phyloP scores from a whole-genome alignment of 352 stramenopile species.

The Nothophytophthora sp. region DNA sequence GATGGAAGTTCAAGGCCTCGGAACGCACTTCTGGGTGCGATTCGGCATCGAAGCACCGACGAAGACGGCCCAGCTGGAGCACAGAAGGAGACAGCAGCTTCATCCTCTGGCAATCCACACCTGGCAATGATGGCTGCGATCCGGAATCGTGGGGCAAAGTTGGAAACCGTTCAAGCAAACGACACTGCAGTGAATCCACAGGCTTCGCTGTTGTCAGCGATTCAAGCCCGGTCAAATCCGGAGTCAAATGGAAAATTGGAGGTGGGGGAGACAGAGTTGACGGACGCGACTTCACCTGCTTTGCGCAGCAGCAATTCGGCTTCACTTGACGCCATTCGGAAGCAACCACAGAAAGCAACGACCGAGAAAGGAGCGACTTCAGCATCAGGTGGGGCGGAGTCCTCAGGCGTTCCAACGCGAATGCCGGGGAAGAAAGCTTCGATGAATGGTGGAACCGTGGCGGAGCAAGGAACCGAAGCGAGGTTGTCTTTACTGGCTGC shows the following conservation, averaged over 20 bases:
- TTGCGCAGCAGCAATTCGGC: not conserved
- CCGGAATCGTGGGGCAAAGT: constrained; percentile 3
- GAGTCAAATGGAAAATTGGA: not conserved
- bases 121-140: constrained; percentile 17
- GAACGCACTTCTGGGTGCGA: constrained; percentile 29
- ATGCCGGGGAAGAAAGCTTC: not conserved
- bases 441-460: not conserved
- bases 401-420: not conserved
- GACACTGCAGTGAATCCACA: not conserved
- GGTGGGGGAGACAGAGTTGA: not conserved
- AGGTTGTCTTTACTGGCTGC: constrained; percentile 16
- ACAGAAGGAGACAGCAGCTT: not conserved
- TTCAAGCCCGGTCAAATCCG: not conserved
- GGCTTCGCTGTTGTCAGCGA: constrained; percentile 1
- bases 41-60: constrained; percentile 21
- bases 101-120: constrained; percentile 1
- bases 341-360: not conserved
- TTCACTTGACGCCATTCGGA: constrained; percentile 2
- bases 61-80: not conserved
- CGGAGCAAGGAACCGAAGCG: not conserved
- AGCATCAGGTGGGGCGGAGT: no score
- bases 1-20: constrained; percentile 8
- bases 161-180: not conserved
- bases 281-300: not conserved
- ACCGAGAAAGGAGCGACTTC: not conserved